phyloP scores from a whole-genome alignment of 1,284 basidiomycete species.

The Cryptococcus sp. region DNA sequence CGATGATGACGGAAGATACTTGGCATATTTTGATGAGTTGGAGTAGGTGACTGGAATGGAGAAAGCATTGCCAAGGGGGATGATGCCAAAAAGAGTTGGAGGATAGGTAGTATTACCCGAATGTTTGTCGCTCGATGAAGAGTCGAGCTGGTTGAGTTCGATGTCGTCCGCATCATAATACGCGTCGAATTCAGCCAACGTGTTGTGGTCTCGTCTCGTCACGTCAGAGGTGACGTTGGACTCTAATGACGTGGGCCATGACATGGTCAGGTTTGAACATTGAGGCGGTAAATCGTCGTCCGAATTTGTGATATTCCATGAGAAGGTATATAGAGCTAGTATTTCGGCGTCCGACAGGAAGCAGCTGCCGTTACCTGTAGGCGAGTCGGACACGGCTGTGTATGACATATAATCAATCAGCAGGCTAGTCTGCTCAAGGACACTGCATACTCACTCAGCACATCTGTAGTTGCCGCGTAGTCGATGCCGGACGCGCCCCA shows the following conservation, averaged over 20 bases:
- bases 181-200: not conserved
- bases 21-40: conserved; percentile 25
- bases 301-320: conserved; percentile 43
- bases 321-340: conserved; percentile 44
- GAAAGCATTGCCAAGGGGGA: conserved; percentile 50
- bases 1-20: conserved; percentile 30
- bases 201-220: conserved; percentile 6
- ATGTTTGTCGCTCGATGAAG: conserved; percentile 24
- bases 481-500: conserved; percentile 48
- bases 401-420: not conserved
- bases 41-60: conserved; percentile 46
- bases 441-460: conserved; percentile 37
- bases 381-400: conserved; percentile 30
- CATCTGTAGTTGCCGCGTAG: conserved; percentile 47
- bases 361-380: conserved; percentile 28
- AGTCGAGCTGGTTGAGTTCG: conserved; percentile 1
- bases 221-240: conserved; percentile 30
- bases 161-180: not conserved
- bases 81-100: conserved; percentile 50
- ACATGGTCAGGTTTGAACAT: conserved; percentile 46
- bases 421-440: not conserved
- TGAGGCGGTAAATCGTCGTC: conserved; percentile 37
- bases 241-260: conserved; percentile 48
- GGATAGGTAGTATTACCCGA: conserved; percentile 47
- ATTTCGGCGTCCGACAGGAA: conserved; percentile 41